A percentile compares a stretch with the other conserved stretches of the same genome.
Evolutionary conservation across 2,329 filamentous ascomycete genomes (phyloP).

Genomic region (Cadophora luteo-olivacea): DNA sequence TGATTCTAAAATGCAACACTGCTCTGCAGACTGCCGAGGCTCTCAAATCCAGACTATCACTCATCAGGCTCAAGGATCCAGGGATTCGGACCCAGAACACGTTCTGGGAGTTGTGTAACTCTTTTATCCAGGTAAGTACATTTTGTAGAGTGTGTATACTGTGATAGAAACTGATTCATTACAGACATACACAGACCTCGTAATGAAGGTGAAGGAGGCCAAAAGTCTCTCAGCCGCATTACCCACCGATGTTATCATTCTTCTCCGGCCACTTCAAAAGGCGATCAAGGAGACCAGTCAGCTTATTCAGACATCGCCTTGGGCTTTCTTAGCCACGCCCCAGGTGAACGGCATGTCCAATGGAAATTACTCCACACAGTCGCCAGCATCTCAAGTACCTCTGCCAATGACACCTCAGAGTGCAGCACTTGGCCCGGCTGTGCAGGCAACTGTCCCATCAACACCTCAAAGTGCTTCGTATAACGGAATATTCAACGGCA

Average conservation of each 20-base stretch:
- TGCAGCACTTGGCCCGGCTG: slow-evolving; percentile 86
- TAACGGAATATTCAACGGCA: slow-evolving; percentile 41
- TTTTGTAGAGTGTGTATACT: background rate
- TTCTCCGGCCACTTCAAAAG: slow-evolving; percentile 82
- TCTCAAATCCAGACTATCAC: slow-evolving; percentile 74
- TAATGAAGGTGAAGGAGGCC: slow-evolving; percentile 62
- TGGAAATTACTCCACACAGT: slow-evolving; percentile 39
- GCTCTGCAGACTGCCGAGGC: slow-evolving; percentile 77
- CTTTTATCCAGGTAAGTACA: slow-evolving; percentile 61
- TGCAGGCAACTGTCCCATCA: slow-evolving; percentile 85
- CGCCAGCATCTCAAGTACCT: slow-evolving; percentile 57
- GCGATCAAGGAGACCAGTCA: slow-evolving; percentile 81
- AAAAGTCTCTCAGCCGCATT: slow-evolving; percentile 56
- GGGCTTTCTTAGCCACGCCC: slow-evolving; percentile 57
- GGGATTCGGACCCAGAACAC: slow-evolving; percentile 68
- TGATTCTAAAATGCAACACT: slow-evolving; percentile 74
- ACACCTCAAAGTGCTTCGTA: slow-evolving; percentile 55
- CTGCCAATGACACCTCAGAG: slow-evolving; percentile 88
- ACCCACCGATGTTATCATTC: slow-evolving; percentile 71
- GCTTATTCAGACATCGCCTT: slow-evolving; percentile 71
- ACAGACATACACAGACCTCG: slow-evolving; percentile 71
- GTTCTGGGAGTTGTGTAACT: slow-evolving; percentile 76
- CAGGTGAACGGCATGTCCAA: slow-evolving; percentile 36
- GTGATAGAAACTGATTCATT: slow-evolving; percentile 38
- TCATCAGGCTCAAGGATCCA: slow-evolving; percentile 86